A percentile compares a stretch with the other conserved stretches of the same genome.
These are phyloP conservation scores for Teratosphaeria gauchensis DNA, from an alignment of 2,329 filamentous ascomycete genomes.

Conservation along the genomic window DNA sequence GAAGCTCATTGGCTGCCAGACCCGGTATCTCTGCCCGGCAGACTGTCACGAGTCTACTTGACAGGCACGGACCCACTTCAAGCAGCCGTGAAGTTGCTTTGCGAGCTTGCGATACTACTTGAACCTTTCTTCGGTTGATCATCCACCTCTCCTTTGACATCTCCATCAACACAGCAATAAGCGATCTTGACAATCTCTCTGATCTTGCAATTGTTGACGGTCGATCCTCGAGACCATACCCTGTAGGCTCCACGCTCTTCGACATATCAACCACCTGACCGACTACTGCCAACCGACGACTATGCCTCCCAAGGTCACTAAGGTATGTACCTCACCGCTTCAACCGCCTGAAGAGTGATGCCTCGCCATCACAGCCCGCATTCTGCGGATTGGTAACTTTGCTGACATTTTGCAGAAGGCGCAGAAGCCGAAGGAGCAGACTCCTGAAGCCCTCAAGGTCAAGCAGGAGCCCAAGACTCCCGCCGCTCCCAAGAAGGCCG, in stretches of 20 bases:
- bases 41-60: background rate
- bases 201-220: background rate
- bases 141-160: background rate
- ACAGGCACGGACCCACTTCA: background rate
- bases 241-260: background rate
- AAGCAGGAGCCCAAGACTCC: constrained; percentile 5
- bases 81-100: background rate
- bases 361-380: background rate
- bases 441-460: constrained; percentile 4
- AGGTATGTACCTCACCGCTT: constrained; percentile 4
- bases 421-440: constrained; percentile 6
- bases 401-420: background rate
- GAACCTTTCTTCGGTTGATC: background rate
- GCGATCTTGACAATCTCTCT: background rate
- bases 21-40: background rate
- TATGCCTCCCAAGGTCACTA: constrained; percentile 19
- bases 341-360: too few species aligned
- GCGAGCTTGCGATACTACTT: background rate
- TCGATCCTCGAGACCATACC: background rate
- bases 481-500: constrained; percentile 7
- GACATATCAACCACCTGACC: background rate
- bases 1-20: background rate
- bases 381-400: background rate
- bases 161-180: background rate
- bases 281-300: background rate